These are phyloP conservation scores for Cucurbita argyrosperma DNA, from an alignment of 306 rosid genomes.

Conservation along the genomic window DNA sequence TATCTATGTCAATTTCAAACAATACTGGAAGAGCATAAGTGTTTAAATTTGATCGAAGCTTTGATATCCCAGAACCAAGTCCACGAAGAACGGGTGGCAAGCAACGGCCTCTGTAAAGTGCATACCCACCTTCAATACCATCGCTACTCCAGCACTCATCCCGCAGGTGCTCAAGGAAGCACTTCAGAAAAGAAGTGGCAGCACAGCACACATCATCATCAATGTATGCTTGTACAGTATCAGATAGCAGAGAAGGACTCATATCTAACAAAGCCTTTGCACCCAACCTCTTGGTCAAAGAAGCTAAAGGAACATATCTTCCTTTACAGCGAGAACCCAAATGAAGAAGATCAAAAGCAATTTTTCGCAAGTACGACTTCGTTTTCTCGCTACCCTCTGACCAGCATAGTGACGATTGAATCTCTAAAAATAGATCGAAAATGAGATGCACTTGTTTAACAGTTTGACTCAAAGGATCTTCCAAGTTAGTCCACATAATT, in stretches of 20 bases:
- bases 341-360: constrained; percentile 62
- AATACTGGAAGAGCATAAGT: constrained; percentile 77
- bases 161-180: constrained; percentile 74
- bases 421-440: constrained; percentile 81
- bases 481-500: constrained; percentile 86
- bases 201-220: constrained; percentile 97
- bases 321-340: constrained; percentile 88
- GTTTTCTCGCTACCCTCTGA: constrained; percentile 56
- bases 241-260: constrained; percentile 48
- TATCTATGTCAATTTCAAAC: constrained; percentile 73
- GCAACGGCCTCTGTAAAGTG: constrained; percentile 57
- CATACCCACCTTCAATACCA: constrained; percentile 81
- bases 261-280: constrained; percentile 55
- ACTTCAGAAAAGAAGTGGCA: constrained; percentile 69
- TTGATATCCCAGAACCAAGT: constrained; percentile 83
- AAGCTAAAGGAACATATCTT: constrained; percentile 80
- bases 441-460: constrained; percentile 89
- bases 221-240: constrained; percentile 53
- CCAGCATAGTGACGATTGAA: constrained; percentile 63
- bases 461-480: constrained; percentile 91
- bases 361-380: constrained; percentile 44
- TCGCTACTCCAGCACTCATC: constrained; percentile 80
- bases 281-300: constrained; percentile 78
- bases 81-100: constrained; percentile 65
- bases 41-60: constrained; percentile 80